Conservation (phyloP, 2,329 filamentous ascomycete species). For the Cytospora paraplurivora region DNA sequence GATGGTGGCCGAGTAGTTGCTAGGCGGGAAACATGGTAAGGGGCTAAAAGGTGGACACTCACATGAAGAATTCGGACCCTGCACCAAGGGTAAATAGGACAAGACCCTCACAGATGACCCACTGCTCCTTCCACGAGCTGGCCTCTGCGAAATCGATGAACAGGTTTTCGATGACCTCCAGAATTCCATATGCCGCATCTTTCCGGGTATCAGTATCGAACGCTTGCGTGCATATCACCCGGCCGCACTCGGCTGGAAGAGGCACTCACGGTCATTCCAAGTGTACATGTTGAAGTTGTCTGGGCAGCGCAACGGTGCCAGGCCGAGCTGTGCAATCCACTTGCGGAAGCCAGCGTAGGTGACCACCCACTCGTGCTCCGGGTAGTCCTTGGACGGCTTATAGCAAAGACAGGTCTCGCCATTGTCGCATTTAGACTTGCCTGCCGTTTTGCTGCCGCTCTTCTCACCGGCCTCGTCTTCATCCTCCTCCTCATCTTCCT, state of each 20-base stretch:
- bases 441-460: background rate
- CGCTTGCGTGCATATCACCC: background rate
- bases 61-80: conserved; percentile 31
- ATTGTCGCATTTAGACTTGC: background rate
- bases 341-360: conserved; percentile 37
- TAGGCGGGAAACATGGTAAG: background rate
- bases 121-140: conserved; percentile 40
- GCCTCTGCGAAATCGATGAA: conserved; percentile 41
- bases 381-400: conserved; percentile 36
- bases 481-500: no score
- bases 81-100: conserved; percentile 34
- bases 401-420: conserved; percentile 34
- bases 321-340: conserved; percentile 31
- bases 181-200: conserved; percentile 40
- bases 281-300: conserved; percentile 47
- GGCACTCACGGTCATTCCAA: conserved; percentile 43
- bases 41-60: conserved; percentile 6
- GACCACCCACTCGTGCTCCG: conserved; percentile 39
- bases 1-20: background rate
- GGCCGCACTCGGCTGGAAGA: background rate
- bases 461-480: background rate
- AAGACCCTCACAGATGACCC: conserved; percentile 44
- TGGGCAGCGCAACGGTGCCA: conserved; percentile 36
- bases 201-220: background rate
- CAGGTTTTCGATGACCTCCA: conserved; percentile 48